phyloP scores from a whole-genome alignment of 2,329 filamentous ascomycete genomes.

The Akanthomyces muscarius region DNA sequence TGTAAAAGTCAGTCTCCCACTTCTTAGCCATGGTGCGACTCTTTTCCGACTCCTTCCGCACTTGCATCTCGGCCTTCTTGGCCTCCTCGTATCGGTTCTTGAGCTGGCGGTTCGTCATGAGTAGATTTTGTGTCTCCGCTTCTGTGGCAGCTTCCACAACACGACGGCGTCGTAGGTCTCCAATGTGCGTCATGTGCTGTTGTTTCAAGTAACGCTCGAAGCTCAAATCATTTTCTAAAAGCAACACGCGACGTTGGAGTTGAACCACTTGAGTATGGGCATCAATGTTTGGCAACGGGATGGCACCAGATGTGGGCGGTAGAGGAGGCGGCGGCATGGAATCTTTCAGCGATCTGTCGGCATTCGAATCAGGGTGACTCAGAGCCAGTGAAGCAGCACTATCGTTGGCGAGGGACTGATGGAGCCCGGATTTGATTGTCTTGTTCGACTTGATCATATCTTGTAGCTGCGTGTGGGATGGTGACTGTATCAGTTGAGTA shows the following conservation, averaged over 20 bases:
- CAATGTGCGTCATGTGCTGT: slow-evolving; percentile 78
- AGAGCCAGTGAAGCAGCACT: slow-evolving; percentile 52
- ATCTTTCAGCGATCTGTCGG: slow-evolving; percentile 35
- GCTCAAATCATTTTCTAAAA: slow-evolving; percentile 74
- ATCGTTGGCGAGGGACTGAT: slow-evolving; percentile 54
- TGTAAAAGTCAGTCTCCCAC: slow-evolving; percentile 68
- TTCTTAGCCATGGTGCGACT: slow-evolving; percentile 71
- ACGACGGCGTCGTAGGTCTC: slow-evolving; percentile 69
- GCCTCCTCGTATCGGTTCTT: slow-evolving; percentile 70
- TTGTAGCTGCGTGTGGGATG: slow-evolving; percentile 53
- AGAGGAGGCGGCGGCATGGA: slow-evolving; percentile 26
- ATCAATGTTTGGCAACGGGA: slow-evolving; percentile 29
- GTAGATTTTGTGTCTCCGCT: slow-evolving; percentile 76
- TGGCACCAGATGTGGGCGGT: slow-evolving; percentile 22
- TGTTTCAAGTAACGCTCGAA: slow-evolving; percentile 82
- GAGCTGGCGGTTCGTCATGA: slow-evolving; percentile 70
- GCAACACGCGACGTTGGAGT: slow-evolving; percentile 68
- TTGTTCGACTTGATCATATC: slow-evolving; percentile 60
- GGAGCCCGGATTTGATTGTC: slow-evolving; percentile 51
- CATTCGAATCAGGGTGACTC: slow-evolving; percentile 45
- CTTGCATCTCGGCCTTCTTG: slow-evolving; percentile 64
- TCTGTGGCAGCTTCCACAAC: slow-evolving; percentile 74
- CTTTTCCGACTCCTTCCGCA: slow-evolving; percentile 68
- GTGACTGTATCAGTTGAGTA: slow-evolving; percentile 44
- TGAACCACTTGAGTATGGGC: slow-evolving; percentile 44